phyloP scores from a whole-genome alignment of 2,329 filamentous ascomycete species.

The Aspergillus hiratsukae region DNA sequence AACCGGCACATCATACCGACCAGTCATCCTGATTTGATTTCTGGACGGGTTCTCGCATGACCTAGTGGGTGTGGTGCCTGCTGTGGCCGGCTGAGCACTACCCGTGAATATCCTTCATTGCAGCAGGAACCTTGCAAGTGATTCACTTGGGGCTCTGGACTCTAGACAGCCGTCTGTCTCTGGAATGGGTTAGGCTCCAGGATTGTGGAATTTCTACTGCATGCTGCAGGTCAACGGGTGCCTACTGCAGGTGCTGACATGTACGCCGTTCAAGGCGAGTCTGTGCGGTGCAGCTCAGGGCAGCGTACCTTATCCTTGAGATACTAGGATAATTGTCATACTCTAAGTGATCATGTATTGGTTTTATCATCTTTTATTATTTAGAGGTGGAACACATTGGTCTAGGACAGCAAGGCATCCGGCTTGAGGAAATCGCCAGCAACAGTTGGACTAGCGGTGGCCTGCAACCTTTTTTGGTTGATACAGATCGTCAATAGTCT shows the following conservation, averaged over 20 bases:
- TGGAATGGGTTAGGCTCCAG: neutral
- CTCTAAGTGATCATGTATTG: neutral
- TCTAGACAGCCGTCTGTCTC: neutral
- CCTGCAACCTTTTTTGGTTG: conserved; percentile 16
- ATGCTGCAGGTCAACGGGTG: neutral
- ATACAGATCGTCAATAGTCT: conserved; percentile 44
- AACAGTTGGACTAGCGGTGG: conserved; percentile 2
- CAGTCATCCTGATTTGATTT: neutral
- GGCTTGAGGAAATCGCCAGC: neutral
- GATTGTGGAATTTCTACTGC: neutral
- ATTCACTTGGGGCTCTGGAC: neutral
- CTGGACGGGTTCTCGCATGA: neutral
- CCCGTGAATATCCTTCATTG: neutral
- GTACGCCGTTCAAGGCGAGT: neutral
- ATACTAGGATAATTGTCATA: neutral
- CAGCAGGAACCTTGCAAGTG: neutral
- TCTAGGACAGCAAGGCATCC: neutral
- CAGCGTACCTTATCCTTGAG: too few species aligned
- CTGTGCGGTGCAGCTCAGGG: too few species aligned
- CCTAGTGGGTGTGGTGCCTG: neutral
- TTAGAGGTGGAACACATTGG: neutral
- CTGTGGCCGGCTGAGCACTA: neutral
- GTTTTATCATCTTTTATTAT: neutral
- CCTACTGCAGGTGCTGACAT: neutral
- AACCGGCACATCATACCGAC: neutral